Conservation (phyloP, 495 filamentous ascomycete species). For the Polyplosphaeria fusca region DNA sequence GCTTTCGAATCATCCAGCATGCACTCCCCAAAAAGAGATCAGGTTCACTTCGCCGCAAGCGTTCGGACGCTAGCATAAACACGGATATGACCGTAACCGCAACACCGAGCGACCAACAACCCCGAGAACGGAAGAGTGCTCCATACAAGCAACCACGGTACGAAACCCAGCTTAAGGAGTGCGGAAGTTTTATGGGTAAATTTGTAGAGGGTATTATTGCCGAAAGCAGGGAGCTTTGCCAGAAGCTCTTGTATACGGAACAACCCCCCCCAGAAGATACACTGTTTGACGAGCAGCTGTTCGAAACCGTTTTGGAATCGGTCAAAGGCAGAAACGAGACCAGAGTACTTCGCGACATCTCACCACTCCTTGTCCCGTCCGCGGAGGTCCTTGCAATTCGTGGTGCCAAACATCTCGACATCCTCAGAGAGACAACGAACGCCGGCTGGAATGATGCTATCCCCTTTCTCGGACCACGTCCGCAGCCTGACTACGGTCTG, state of each 20-base stretch:
- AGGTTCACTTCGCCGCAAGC: slow-evolving; percentile 7
- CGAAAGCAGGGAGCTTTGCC: not conserved
- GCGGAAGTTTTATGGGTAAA: slow-evolving; percentile 1
- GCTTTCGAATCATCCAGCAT: slow-evolving; percentile 3
- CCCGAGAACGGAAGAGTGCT: not conserved
- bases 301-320: slow-evolving; percentile 12
- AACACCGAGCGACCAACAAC: not conserved
- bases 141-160: not conserved
- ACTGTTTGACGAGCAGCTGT: slow-evolving; percentile 13
- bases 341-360: slow-evolving; percentile 21
- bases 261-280: not conserved
- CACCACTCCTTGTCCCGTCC: slow-evolving; percentile 16
- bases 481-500: slow-evolving; percentile 32
- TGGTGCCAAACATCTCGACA: slow-evolving; percentile 18
- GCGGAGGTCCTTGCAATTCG: slow-evolving; percentile 13
- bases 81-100: not conserved
- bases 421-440: slow-evolving; percentile 25
- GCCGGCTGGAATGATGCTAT: slow-evolving; percentile 16
- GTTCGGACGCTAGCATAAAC: not conserved
- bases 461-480: slow-evolving; percentile 27
- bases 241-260: not conserved
- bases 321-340: slow-evolving; percentile 23
- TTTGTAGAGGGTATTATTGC: not conserved
- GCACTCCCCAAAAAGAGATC: slow-evolving; percentile 6
- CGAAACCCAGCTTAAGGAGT: not conserved